Evolutionary conservation across 164 flowering plant genomes (phyloP), one percentile per base, ranked within the genome.

Genomic region (Macadamia integrifolia): DNA sequence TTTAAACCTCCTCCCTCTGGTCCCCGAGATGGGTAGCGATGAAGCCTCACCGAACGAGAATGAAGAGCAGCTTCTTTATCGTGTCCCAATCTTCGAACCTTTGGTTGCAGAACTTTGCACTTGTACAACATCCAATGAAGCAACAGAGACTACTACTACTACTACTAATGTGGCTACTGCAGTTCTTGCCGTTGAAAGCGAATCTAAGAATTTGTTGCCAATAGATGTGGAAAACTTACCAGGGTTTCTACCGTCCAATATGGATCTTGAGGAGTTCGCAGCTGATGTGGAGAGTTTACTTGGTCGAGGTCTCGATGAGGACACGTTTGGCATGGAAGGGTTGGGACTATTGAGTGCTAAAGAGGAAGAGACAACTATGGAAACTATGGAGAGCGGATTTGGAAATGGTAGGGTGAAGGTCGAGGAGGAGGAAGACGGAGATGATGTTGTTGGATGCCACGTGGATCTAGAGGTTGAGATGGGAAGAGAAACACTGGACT

Each of bases 261-360:
- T 86, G 83, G 98, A 93, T 48, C 82, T 89, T 1, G 95, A 80
- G 0, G 92, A 89, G 50, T 92, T 92, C 60, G 94, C 96, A 0
- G 98, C 97, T 9, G 92, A 93, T 61, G 92, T 93, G 3, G 93
- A 93, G 76, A 85, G 81, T 64, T 73, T 93, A 56, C 71, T 93
- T 0, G 98, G 97, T 0, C 77, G 72, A 58, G 92, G 88, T 1
- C 77, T 89, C 0, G 97, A 89, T 8, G 77, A 83, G 14, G 92
- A 85, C 65, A 72, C 83, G 2, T 86, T 81, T 32, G 83, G 83
- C 12, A 89, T 89, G 79, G 90, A 93, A 61, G 92, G 76, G 8
- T 65, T 93, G 72, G 97, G 93, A 42, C 60, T 92, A 11, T 30
- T 81, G 58, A 86, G 80, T 13, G 58, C 80, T 44, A 73, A 73